phyloP scores from a whole-genome alignment of 139 green algal genomes.

The Picochlorum costavermella region DNA sequence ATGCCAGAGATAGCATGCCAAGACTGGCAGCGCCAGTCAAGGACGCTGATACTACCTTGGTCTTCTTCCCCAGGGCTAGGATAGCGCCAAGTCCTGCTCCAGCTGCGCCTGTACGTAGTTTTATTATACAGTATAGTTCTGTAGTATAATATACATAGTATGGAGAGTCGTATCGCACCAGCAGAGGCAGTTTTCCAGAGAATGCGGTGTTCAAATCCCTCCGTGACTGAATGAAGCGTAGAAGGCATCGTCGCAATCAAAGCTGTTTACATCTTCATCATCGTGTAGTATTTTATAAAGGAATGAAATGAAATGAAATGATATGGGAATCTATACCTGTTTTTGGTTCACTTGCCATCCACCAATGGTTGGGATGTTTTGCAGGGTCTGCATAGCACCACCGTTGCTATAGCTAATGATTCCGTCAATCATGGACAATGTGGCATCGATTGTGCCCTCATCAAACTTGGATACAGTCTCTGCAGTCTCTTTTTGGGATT shows the following conservation, averaged over 20 bases:
- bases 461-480: slow-evolving; percentile 1
- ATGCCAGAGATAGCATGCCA: too few relatives aligned
- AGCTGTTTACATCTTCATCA: too few relatives aligned
- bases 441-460: neutral
- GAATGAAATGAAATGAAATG: neutral
- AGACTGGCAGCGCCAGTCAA: slow-evolving; percentile 16
- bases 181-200: too few relatives aligned
- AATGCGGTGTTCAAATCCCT: too few relatives aligned
- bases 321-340: neutral
- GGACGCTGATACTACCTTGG: slow-evolving; percentile 6
- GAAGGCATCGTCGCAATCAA: too few relatives aligned
- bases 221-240: too few relatives aligned
- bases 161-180: too few relatives aligned
- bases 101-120: slow-evolving; percentile 8
- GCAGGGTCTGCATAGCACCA: neutral
- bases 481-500: neutral
- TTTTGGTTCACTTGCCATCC: slow-evolving; percentile 1
- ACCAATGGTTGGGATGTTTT: neutral
- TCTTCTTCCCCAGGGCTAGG: slow-evolving; percentile 17
- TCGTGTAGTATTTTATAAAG: neutral
- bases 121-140: too few relatives aligned
- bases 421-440: neutral
- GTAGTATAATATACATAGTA: too few relatives aligned
- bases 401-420: neutral
- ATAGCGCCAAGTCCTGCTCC: slow-evolving; percentile 17